Base-by-base conservation (phyloP, 2,329 filamentous ascomycete genomes). In the Macrophomina tecta region DNA sequence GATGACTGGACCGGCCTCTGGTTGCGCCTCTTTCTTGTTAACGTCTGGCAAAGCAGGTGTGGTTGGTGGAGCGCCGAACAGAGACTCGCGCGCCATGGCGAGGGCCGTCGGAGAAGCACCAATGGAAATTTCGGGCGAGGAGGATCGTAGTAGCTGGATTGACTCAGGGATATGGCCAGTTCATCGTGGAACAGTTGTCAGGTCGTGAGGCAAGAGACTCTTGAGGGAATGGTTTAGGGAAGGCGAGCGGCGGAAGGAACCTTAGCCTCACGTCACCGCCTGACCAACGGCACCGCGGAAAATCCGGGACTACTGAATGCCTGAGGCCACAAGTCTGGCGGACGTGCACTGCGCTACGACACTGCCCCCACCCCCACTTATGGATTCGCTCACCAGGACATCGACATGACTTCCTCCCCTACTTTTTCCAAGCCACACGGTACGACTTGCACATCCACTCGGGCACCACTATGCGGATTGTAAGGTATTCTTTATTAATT, bases 111-210 rank as follows among this genome's bases (percentile, higher is more conserved):
- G 30, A 55, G 65, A 32, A 36, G 51, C 52, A n/a, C 11, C 23
- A 18, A 18, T 14, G 3, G 12, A 16, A 42, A 14, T 42, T 12
- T 12, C n/a, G 8, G 18, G 16, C 11, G 32, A 14, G 34, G 8
- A 28, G 52, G 56, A 28, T 28, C 5, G 48, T 23, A 6, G 18
- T 9, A 18, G 53, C 5, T n/a, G 18, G 16, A 28, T 28, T 16
- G 12, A 23, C 48, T 79, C 81, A 84, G 69, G 82, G 82, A 72
- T 84, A 84, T 32, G 82, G 82, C 82, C 82, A 84, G 74, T 82
- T 82, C 82, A 84, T 83, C 45, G 68, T 77, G 70, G 61, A 67
- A 23, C 7, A 14, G 14, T 4, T 11, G 18, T 11, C 23, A 30
- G 16, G 18, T 6, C 34, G 12, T 4, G 8, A 14, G 11, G 28